phyloP scores from a whole-genome alignment of 257 asterid genomes.

The Ocimum tenuiflorum region DNA sequence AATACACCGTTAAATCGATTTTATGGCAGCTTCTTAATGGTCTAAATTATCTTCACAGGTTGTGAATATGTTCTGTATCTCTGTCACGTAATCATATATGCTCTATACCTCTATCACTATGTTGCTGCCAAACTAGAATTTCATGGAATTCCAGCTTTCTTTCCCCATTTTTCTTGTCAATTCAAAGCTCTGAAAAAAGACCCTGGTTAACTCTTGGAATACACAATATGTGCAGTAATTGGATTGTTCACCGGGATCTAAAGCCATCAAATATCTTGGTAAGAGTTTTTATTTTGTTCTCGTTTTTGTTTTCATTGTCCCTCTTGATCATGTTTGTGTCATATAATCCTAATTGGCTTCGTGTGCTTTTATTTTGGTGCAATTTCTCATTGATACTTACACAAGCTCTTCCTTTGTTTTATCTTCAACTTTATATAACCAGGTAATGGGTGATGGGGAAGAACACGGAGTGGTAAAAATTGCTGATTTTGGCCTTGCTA shows the following conservation, averaged over 20 bases:
- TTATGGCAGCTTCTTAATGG: constrained; percentile 99
- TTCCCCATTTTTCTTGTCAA: background rate
- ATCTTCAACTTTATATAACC: constrained; percentile 14
- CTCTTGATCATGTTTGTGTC: background rate
- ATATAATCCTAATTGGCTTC: background rate
- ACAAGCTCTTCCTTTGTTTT: constrained; percentile 15
- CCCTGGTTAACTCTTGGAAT: constrained; percentile 13
- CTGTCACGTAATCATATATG: constrained; percentile 11
- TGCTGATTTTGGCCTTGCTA: constrained; percentile 98
- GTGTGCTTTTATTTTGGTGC: constrained; percentile 1
- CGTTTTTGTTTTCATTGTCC: background rate
- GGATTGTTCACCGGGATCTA: constrained; percentile 96
- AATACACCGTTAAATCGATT: constrained; percentile 71
- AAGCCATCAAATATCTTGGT: constrained; percentile 98
- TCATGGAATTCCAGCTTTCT: background rate
- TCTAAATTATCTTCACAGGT: constrained; percentile 93
- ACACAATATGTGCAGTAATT: constrained; percentile 59
- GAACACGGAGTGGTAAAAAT: constrained; percentile 95
- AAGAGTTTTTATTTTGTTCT: constrained; percentile 9
- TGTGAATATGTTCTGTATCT: constrained; percentile 10
- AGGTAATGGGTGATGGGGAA: constrained; percentile 99
- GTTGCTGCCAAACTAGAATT: background rate
- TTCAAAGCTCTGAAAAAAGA: background rate
- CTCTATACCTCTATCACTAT: too few species aligned
- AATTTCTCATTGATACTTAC: background rate